Percentiles rank a stretch among this genome's conserved stretches.
These are phyloP conservation scores for Schizophyllum commune DNA, from an alignment of 1,284 basidiomycete genomes.

Conservation along the genomic window DNA sequence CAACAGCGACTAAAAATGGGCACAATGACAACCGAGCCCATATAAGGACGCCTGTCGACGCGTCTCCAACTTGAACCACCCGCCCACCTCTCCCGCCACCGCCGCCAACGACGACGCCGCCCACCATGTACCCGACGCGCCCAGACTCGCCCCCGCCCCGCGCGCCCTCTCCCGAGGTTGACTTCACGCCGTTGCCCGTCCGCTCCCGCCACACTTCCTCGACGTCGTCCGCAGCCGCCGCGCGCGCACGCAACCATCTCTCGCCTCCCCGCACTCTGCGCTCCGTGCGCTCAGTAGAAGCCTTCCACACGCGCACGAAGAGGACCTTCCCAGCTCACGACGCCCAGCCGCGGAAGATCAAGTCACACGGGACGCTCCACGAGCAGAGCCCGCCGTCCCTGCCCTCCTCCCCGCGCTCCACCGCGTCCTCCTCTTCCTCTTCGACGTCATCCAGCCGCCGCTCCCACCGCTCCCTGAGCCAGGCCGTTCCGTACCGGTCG, in stretches of 20 bases:
- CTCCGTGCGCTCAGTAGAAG: constrained; percentile 10
- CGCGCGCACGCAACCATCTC: constrained; percentile 13
- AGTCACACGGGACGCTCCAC: not conserved
- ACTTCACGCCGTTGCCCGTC: constrained; percentile 24
- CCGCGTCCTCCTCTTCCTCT: constrained; percentile 13
- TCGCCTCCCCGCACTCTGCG: constrained; percentile 8
- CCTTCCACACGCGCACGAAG: not conserved
- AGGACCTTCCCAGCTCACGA: not conserved
- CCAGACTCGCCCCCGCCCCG: constrained; percentile 29
- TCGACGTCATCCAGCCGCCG: constrained; percentile 11
- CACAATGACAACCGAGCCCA: not conserved
- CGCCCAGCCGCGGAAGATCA: not conserved
- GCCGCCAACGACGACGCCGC: constrained; percentile 1
- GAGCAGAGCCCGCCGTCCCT: constrained; percentile 10
- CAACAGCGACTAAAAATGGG: not conserved
- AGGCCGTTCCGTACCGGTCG: constrained; percentile 25
- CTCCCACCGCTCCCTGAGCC: constrained; percentile 24
- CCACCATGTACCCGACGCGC: not conserved
- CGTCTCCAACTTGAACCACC: not conserved
- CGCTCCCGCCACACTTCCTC: constrained; percentile 13
- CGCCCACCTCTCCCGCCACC: constrained; percentile 9
- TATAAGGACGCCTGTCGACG: not conserved
- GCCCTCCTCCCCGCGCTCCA: constrained; percentile 15
- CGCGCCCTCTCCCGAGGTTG: constrained; percentile 29
- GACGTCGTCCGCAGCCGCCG: constrained; percentile 22